Percentiles rank a stretch among this genome's conserved stretches.
Evolutionary conservation across 2,329 filamentous ascomycete species (phyloP).

Genomic region (Ophiosphaerella narmari): DNA sequence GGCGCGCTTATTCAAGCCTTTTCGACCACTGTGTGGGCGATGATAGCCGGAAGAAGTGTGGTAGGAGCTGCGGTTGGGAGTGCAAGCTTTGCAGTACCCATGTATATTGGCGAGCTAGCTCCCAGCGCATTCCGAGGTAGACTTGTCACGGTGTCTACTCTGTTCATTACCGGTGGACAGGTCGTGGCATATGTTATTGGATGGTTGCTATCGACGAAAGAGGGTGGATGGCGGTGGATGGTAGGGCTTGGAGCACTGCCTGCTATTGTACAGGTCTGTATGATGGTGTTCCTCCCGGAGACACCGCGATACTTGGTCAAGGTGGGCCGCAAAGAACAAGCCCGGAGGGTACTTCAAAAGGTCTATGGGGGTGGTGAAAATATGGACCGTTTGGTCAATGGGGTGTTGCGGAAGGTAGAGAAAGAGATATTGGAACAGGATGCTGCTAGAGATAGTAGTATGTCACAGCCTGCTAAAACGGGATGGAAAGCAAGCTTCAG

Average conservation of each 20-base stretch:
- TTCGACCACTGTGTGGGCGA: conserved; percentile 61
- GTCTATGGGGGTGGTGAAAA: conserved; percentile 59
- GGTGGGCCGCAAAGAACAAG: conserved; percentile 64
- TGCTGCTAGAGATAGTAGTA: conserved; percentile 46
- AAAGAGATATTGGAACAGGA: conserved; percentile 74
- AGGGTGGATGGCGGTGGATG: conserved; percentile 82
- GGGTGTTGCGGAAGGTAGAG: conserved; percentile 71
- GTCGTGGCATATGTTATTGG: conserved; percentile 86
- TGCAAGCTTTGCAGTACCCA: conserved; percentile 79
- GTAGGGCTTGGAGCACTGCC: conserved; percentile 83
- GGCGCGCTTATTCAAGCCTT: conserved; percentile 70
- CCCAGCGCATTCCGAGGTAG: conserved; percentile 76
- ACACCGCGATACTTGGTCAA: conserved; percentile 87
- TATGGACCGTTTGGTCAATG: conserved; percentile 56
- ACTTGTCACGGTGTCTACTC: conserved; percentile 77
- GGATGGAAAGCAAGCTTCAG: conserved; percentile 46
- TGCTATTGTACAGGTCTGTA: conserved; percentile 69
- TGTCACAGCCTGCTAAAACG: conserved; percentile 34
- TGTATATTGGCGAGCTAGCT: conserved; percentile 79
- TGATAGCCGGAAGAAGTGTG: conserved; percentile 70
- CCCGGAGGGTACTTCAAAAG: conserved; percentile 65
- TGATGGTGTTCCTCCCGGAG: conserved; percentile 79
- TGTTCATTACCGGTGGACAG: conserved; percentile 87
- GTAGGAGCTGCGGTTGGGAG: conserved; percentile 76
- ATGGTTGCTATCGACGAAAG: conserved; percentile 67